These are phyloP conservation scores for Saturnispora zaruensis DNA, from an alignment of 805 yeast genomes.

Conservation along the genomic window DNA sequence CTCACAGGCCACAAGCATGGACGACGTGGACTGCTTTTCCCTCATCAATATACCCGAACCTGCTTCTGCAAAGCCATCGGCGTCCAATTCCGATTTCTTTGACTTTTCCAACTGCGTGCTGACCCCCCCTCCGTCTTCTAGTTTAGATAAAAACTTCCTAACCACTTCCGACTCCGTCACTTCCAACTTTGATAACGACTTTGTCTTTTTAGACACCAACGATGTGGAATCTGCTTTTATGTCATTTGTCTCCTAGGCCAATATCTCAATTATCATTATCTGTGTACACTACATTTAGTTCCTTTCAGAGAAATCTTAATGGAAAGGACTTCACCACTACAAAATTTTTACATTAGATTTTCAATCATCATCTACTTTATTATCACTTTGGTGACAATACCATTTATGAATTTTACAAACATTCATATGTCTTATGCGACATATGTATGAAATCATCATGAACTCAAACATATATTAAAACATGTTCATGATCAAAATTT, in stretches of 20 bases:
- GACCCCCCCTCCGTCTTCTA: conserved; percentile 1
- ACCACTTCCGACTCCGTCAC: neutral
- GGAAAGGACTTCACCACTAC: neutral
- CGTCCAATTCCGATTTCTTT: conserved; percentile 1
- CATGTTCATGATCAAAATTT: neutral
- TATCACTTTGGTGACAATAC: neutral
- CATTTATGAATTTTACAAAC: neutral
- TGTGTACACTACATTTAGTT: neutral
- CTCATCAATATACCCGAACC: conserved; percentile 5
- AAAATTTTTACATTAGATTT: neutral
- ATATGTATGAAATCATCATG: neutral
- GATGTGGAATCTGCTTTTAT: neutral
- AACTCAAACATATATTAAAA: neutral
- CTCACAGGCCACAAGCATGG: conserved; percentile 9
- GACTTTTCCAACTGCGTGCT: neutral
- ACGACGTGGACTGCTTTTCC: conserved; percentile 6
- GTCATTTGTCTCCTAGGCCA: neutral
- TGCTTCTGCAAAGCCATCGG: neutral
- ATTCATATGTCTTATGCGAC: no score
- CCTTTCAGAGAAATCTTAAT: neutral
- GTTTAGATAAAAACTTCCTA: neutral
- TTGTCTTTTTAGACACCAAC: neutral
- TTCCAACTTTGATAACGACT: neutral
- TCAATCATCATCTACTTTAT: neutral
- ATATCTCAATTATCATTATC: neutral